A percentile compares a stretch with the other conserved stretches of the same genome.
Evolutionary conservation across 306 rosid genomes (phyloP).

Genomic region (Sesbania bispinosa): DNA sequence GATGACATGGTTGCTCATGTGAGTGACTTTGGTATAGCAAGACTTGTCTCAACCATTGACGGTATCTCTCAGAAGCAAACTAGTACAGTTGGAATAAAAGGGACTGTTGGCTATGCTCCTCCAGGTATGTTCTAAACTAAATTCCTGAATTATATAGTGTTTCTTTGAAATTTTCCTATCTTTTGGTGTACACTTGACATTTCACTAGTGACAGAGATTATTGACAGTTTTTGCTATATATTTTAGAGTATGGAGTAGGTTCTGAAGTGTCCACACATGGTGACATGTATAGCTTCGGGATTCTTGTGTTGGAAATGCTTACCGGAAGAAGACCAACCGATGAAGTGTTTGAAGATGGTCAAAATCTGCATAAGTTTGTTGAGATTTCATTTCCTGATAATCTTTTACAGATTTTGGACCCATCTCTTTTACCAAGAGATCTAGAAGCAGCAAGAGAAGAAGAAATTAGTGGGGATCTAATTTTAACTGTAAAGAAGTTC

Average conservation of each 20-base stretch:
- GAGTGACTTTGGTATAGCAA: neutral
- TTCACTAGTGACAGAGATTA: neutral
- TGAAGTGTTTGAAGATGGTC: conserved; percentile 19
- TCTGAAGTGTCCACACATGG: conserved; percentile 12
- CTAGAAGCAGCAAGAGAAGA: neutral
- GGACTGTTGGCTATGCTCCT: conserved; percentile 20
- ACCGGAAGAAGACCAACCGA: conserved; percentile 23
- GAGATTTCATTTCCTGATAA: neutral
- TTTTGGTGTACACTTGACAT: neutral
- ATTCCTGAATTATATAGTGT: neutral
- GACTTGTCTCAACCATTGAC: neutral
- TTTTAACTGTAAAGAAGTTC: neutral
- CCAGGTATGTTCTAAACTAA: conserved; percentile 9
- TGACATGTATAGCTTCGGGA: conserved; percentile 33
- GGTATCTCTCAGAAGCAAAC: neutral
- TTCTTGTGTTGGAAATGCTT: conserved; percentile 30
- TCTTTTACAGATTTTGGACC: conserved; percentile 1
- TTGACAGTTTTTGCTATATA: neutral
- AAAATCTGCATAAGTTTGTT: conserved; percentile 18
- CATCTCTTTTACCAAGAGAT: neutral
- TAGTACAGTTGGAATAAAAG: conserved; percentile 19
- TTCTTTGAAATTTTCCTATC: neutral
- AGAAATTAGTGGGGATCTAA: neutral
- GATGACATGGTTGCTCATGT: neutral
- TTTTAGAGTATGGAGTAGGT: conserved; percentile 27